phyloP scores from a whole-genome alignment of 2,329 filamentous ascomycete genomes.

The Pezicula rhizophila region DNA sequence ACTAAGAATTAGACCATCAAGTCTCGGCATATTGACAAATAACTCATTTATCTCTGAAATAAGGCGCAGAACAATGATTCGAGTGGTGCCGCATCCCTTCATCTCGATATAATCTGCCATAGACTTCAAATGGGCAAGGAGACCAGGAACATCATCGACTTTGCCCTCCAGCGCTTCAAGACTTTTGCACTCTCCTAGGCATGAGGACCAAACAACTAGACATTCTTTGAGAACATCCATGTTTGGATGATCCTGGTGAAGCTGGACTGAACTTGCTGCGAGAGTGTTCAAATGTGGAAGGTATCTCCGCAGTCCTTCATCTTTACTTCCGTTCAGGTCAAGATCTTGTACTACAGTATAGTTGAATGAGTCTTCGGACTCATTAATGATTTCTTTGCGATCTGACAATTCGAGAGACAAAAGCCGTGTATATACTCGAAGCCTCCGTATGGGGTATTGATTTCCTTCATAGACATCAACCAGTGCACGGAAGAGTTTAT shows the following conservation, averaged over 20 bases:
- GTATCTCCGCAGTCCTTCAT: slow-evolving; percentile 20
- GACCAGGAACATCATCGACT: slow-evolving; percentile 44
- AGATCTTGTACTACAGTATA: slow-evolving; percentile 1
- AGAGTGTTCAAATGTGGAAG: slow-evolving; percentile 19
- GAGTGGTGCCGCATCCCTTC: slow-evolving; percentile 45
- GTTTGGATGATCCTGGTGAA: slow-evolving; percentile 19
- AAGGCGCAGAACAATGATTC: slow-evolving; percentile 42
- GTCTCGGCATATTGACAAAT: slow-evolving; percentile 30
- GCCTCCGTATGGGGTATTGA: slow-evolving; percentile 24
- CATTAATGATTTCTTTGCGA: slow-evolving; percentile 6
- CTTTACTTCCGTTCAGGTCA: slow-evolving; percentile 13
- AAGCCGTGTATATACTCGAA: slow-evolving; percentile 21
- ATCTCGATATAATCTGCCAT: slow-evolving; percentile 51
- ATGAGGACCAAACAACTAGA: slow-evolving; percentile 25
- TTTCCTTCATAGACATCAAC: slow-evolving; percentile 20
- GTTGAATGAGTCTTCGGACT: slow-evolving; percentile 9
- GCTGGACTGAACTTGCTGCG: slow-evolving; percentile 17
- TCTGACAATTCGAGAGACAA: slow-evolving; percentile 13
- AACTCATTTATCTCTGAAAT: slow-evolving; percentile 42
- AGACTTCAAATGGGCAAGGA: slow-evolving; percentile 44
- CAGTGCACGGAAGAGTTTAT: slow-evolving; percentile 16
- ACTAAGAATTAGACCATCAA: slow-evolving; percentile 35
- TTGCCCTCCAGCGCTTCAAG: slow-evolving; percentile 33
- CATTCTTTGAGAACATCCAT: slow-evolving; percentile 17
- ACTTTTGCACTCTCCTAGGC: slow-evolving; percentile 37